Conservation (phyloP, 2,329 filamentous ascomycete genomes). For the Bipolaris zeicola region DNA sequence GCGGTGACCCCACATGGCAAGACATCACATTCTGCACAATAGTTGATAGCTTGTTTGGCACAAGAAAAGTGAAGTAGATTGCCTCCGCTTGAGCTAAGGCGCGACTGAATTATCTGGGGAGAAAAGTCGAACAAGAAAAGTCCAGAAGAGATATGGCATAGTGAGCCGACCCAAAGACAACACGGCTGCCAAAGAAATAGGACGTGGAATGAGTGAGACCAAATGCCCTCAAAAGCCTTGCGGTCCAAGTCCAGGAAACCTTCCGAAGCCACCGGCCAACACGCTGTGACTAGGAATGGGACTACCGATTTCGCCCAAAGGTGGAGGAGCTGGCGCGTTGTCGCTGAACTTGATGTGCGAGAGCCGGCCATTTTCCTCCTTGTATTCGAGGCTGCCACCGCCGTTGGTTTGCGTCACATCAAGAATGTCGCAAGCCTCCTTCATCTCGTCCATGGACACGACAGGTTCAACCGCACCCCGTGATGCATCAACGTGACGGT, state of each 20-base stretch:
- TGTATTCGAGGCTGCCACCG: slow-evolving; percentile 82
- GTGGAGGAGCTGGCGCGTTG: slow-evolving; percentile 28
- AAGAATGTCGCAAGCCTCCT: slow-evolving; percentile 88
- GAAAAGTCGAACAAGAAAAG: slow-evolving; percentile 5
- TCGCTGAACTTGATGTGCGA: slow-evolving; percentile 53
- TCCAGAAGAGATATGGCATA: not conserved
- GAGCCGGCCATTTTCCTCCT: slow-evolving; percentile 55
- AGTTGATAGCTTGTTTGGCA: not conserved
- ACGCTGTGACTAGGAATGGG: slow-evolving; percentile 53
- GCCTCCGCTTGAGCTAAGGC: slow-evolving; percentile 21
- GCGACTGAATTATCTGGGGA: slow-evolving; percentile 8
- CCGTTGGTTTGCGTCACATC: slow-evolving; percentile 79
- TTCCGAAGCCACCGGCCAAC: slow-evolving; percentile 42
- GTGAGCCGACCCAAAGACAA: slow-evolving; percentile 13
- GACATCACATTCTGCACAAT: not conserved
- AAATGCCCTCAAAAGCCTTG: slow-evolving; percentile 35
- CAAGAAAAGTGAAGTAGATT: slow-evolving; percentile 28
- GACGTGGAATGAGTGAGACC: slow-evolving; percentile 1
- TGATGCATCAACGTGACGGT: slow-evolving; percentile 68
- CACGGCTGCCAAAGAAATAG: slow-evolving; percentile 13
- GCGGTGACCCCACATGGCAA: not conserved
- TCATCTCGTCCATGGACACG: slow-evolving; percentile 70
- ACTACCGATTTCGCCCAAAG: slow-evolving; percentile 56
- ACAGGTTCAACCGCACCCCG: slow-evolving; percentile 62
- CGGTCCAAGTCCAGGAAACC: slow-evolving; percentile 43